Evolutionary conservation across 2,329 filamentous ascomycete genomes (phyloP), one percentile per base, ranked within the genome.

Genomic region (Colletotrichum camelliae): DNA sequence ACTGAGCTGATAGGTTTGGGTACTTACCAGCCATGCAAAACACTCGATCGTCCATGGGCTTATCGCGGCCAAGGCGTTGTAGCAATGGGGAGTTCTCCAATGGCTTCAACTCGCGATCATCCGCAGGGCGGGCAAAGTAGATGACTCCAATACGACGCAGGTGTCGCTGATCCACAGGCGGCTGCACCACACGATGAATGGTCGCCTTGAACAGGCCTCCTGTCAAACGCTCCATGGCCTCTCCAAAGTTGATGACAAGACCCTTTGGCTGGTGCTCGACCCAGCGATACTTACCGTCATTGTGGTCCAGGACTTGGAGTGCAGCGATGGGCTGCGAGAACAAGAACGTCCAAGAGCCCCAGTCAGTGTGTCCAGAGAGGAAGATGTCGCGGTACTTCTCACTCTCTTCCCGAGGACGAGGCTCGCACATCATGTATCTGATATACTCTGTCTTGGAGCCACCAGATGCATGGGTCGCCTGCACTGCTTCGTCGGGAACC

Each of bases 291-390:
- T 82, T 77, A 4, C 82, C 82, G 10, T 80, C 76, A 6, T 57
- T 37, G 12, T 80, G 81, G 2, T 82, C 83, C 62, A 84, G 81
- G n/a, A 87, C 80, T 66, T 86, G 84, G 2, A 87, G 78, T 0
- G 83, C 85, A 1, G 84, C 80, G 9, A 87, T 82, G 21, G 84
- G 81, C 75, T 86, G 85, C 31, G 80, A 82, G 80, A 85, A 84
- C 15, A 86, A 79, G 18, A 87, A 80, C 0, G 84, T 86, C 37
- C 84, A 79, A 7, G 82, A 82, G 13, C 84, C 84, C 75, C 43
- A 86, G 70, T 87, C 85, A 5, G 85, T 85, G 78, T 87, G 85
- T n/a, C 83, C 85, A 12, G 84, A 80, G 5, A 84, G 82, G 80
- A 83, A 85, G n/a, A 84, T 82, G 75, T 85, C 82, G 12, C 84